Evolutionary conservation across 192 early-diverging fungal species (phyloP).

Genomic region (Coemansia erecta): DNA sequence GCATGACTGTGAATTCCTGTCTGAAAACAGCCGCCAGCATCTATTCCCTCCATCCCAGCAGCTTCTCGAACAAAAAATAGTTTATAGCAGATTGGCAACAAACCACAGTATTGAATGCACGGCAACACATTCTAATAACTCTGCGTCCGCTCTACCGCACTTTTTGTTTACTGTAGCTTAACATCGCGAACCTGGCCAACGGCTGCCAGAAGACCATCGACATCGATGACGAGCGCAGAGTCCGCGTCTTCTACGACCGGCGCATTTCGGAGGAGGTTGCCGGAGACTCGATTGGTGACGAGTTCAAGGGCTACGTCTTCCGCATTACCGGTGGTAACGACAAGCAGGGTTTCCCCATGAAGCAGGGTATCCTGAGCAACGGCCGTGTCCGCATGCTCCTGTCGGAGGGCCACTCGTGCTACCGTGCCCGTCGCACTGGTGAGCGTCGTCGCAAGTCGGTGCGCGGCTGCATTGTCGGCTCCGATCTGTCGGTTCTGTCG

Average conservation of each 20-base stretch:
- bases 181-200: conserved; percentile 98
- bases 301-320: conserved; percentile 99
- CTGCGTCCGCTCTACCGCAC: neutral
- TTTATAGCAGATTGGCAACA: too few species aligned
- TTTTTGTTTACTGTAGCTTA: conserved; percentile 65
- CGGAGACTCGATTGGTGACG: conserved; percentile 94
- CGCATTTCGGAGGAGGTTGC: conserved; percentile 94
- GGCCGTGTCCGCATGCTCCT: conserved; percentile 77
- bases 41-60: neutral
- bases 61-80: too few species aligned
- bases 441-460: conserved; percentile 99
- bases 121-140: neutral
- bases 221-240: conserved; percentile 92
- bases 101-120: neutral
- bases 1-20: too few species aligned
- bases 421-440: conserved; percentile 93
- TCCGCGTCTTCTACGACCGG: conserved; percentile 98
- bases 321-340: conserved; percentile 99
- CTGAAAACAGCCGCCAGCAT: neutral
- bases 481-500: conserved; percentile 92
- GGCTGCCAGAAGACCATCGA: conserved; percentile 98
- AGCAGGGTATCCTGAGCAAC: conserved; percentile 91
- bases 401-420: conserved; percentile 97
- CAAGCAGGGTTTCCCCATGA: conserved; percentile 99
- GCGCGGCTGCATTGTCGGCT: conserved; percentile 96